These are phyloP conservation scores for Penicillium paxilli DNA, from an alignment of 495 filamentous ascomycete species.

Conservation along the genomic window DNA sequence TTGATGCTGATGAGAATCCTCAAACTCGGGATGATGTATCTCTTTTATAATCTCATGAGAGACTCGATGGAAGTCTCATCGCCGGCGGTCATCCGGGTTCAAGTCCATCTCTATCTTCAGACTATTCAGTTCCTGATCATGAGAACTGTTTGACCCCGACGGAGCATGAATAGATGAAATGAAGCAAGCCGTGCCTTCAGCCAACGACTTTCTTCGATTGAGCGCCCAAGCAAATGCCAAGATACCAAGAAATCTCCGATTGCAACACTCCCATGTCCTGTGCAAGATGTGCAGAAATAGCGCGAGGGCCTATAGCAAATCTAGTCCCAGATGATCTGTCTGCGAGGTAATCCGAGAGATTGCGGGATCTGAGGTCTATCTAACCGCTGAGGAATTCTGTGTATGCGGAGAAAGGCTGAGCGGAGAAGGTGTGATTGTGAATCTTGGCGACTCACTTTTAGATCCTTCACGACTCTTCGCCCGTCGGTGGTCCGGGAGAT, in stretches of 20 bases:
- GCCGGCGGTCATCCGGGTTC: constrained; percentile 12
- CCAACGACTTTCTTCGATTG: not conserved
- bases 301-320: constrained; percentile 10
- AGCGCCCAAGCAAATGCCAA: not conserved
- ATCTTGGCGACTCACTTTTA: constrained; percentile 5
- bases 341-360: not conserved
- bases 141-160: constrained; percentile 2
- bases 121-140: constrained; percentile 6
- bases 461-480: constrained; percentile 5
- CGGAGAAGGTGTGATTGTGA: constrained; percentile 4
- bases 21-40: not conserved
- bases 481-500: constrained; percentile 15
- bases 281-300: constrained; percentile 6
- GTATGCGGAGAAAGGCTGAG: not conserved
- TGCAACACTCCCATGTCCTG: not conserved
- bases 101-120: constrained; percentile 3
- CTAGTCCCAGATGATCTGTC: not conserved
- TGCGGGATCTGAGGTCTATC: not conserved
- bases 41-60: constrained; percentile 1
- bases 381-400: constrained; percentile 4
- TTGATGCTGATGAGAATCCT: constrained; percentile 6
- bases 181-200: not conserved
- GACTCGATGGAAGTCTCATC: constrained; percentile 2
- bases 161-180: constrained; percentile 7
- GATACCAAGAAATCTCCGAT: not conserved